These are phyloP conservation scores for Periconia sp. DNA, from an alignment of 2,329 filamentous ascomycete species.

Conservation along the genomic window DNA sequence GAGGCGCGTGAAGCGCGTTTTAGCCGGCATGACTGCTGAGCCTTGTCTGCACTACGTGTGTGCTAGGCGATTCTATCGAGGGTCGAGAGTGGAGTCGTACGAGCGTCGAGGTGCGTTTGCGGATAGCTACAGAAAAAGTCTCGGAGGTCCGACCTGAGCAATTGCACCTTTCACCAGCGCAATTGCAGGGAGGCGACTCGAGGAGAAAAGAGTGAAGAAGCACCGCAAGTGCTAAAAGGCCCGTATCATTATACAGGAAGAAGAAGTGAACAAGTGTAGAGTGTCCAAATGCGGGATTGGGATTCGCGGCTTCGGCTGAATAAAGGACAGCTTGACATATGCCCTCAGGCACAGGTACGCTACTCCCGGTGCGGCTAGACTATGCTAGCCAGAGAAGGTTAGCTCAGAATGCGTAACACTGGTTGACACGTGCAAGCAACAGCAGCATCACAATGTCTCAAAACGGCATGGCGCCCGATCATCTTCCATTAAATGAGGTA, in stretches of 20 bases:
- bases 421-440: no score
- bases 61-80: not conserved
- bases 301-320: conserved; percentile 31
- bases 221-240: conserved; percentile 14
- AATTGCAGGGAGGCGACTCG: no score
- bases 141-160: conserved; percentile 5
- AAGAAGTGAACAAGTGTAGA: conserved; percentile 7
- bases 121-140: not conserved
- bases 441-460: no score
- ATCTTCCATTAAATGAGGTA: not conserved
- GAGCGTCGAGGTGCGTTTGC: not conserved
- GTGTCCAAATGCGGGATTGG: conserved; percentile 9
- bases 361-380: no score
- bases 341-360: no score
- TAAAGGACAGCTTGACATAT: conserved; percentile 42
- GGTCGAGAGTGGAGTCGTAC: not conserved
- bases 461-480: no score
- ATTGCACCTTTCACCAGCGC: conserved; percentile 17
- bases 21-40: conserved; percentile 71
- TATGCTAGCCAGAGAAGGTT: no score
- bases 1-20: conserved; percentile 93
- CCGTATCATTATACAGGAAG: conserved; percentile 18
- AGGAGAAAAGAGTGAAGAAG: conserved; percentile 19
- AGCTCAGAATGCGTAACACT: no score
- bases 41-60: conserved; percentile 17